Percentiles rank a stretch among this genome's conserved stretches.
These are phyloP conservation scores for Effrenium voratum DNA, from an alignment of 73 alveolate genomes.

Conservation along the genomic window DNA sequence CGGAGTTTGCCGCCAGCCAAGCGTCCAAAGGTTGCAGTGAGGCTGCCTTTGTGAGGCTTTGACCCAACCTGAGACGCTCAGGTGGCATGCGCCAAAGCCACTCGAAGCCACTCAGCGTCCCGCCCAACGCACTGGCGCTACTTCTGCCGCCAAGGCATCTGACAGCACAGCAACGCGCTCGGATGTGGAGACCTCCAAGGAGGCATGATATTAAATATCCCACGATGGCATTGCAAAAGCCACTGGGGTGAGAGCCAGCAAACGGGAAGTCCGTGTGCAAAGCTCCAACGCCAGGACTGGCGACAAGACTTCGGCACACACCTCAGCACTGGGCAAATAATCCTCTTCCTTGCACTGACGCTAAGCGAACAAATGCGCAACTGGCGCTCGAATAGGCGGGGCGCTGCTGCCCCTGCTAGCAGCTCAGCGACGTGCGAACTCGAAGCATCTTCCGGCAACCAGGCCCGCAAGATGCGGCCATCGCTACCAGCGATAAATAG, in stretches of 20 bases:
- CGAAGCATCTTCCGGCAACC: conserved; percentile 29
- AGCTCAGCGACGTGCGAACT: background rate
- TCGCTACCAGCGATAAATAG: conserved; percentile 37
- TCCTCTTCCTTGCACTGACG: no score
- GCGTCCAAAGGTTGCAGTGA: conserved; percentile 53
- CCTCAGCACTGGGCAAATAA: background rate
- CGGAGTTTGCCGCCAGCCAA: no score
- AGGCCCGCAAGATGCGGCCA: conserved; percentile 45
- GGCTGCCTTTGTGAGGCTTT: conserved; percentile 74
- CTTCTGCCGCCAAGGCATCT: conserved; percentile 67
- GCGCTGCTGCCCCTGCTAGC: background rate
- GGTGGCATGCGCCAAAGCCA: background rate
- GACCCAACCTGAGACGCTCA: conserved; percentile 50
- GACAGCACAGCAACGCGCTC: conserved; percentile 61
- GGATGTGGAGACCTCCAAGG: conserved; percentile 21
- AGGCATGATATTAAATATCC: background rate
- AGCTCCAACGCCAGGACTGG: conserved; percentile 62
- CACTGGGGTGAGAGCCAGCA: conserved; percentile 25
- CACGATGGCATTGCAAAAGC: background rate
- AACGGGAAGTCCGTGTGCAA: conserved; percentile 46
- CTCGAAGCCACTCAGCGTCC: background rate
- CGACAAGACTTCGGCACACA: conserved; percentile 50
- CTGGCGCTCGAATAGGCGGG: no score
- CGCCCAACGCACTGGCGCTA: conserved; percentile 36
- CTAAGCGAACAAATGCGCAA: no score